A percentile compares a stretch with the other conserved stretches of the same genome.
These are phyloP conservation scores for Penicillium canariense DNA, from an alignment of 495 filamentous ascomycete genomes.

Conservation along the genomic window DNA sequence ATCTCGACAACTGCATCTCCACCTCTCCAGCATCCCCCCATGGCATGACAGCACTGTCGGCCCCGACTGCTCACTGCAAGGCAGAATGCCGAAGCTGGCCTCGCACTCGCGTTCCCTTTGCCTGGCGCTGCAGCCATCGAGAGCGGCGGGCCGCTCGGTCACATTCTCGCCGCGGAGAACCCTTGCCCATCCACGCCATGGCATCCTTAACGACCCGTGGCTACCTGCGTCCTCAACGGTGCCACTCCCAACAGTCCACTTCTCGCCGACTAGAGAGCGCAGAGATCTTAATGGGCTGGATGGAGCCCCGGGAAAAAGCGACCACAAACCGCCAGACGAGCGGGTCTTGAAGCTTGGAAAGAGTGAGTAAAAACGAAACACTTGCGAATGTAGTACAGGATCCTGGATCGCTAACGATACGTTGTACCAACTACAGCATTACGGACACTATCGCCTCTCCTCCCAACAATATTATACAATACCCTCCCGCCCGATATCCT, in stretches of 20 bases:
- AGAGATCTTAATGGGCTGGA: slow-evolving; percentile 18
- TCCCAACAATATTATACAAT: slow-evolving; percentile 82
- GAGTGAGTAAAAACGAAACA: slow-evolving; percentile 52
- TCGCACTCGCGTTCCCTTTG: slow-evolving; percentile 13
- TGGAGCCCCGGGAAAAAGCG: slow-evolving; percentile 15
- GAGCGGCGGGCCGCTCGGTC: slow-evolving; percentile 21
- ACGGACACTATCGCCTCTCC: slow-evolving; percentile 76
- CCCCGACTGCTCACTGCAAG: slow-evolving; percentile 4
- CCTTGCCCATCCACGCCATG: slow-evolving; percentile 34
- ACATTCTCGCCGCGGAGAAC: slow-evolving; percentile 25
- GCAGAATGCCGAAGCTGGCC: slow-evolving; percentile 39
- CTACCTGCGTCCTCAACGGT: slow-evolving; percentile 21
- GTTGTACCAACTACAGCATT: slow-evolving; percentile 58
- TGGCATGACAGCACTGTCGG: slow-evolving; percentile 17
- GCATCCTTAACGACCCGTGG: slow-evolving; percentile 32
- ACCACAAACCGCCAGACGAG: slow-evolving; percentile 62
- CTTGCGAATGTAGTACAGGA: neutral
- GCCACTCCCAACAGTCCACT: slow-evolving; percentile 20
- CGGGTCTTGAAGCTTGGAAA: slow-evolving; percentile 86
- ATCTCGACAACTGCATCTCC: slow-evolving; percentile 7
- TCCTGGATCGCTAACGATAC: neutral
- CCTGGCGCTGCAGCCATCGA: slow-evolving; percentile 8
- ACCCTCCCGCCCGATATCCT: slow-evolving; percentile 81
- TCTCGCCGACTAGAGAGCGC: slow-evolving; percentile 22
- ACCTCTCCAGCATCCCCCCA: slow-evolving; percentile 9